phyloP scores from a whole-genome alignment of 2,329 filamentous ascomycete genomes.

The Orbilia quercus region DNA sequence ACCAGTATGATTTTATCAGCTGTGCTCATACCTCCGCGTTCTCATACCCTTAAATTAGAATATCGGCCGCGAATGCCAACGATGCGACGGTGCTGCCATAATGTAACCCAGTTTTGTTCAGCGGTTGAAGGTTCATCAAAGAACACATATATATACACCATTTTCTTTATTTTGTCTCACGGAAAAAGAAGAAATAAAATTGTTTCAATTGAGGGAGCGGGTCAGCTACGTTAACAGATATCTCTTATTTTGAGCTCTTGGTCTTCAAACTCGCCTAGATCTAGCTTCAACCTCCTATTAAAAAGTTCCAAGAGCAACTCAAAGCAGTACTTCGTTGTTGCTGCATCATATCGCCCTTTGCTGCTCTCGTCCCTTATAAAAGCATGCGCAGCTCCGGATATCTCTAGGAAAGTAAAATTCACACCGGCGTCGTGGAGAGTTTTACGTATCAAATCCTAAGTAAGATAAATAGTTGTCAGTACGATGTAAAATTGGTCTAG shows the following conservation, averaged over 20 bases:
- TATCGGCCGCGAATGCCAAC: too few species aligned
- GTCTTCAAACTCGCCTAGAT: constrained; percentile 77
- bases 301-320: constrained; percentile 91
- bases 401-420: constrained; percentile 51
- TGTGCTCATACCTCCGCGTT: too few species aligned
- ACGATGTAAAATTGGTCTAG: too few species aligned
- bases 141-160: too few species aligned
- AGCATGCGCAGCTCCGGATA: constrained; percentile 69
- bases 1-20: too few species aligned
- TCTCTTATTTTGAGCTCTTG: constrained; percentile 75
- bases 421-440: constrained; percentile 29
- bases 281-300: constrained; percentile 78
- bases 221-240: constrained; percentile 69
- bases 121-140: too few species aligned
- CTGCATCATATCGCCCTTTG: constrained; percentile 93
- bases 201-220: neutral
- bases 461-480: too few species aligned
- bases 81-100: too few species aligned
- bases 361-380: constrained; percentile 93
- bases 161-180: neutral
- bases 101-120: too few species aligned
- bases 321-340: constrained; percentile 86
- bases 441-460: constrained; percentile 43
- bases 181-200: neutral
- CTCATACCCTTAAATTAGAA: too few species aligned